Conservation (phyloP, 1,284 basidiomycete species). For the Phylloboletellus chloephorus region DNA sequence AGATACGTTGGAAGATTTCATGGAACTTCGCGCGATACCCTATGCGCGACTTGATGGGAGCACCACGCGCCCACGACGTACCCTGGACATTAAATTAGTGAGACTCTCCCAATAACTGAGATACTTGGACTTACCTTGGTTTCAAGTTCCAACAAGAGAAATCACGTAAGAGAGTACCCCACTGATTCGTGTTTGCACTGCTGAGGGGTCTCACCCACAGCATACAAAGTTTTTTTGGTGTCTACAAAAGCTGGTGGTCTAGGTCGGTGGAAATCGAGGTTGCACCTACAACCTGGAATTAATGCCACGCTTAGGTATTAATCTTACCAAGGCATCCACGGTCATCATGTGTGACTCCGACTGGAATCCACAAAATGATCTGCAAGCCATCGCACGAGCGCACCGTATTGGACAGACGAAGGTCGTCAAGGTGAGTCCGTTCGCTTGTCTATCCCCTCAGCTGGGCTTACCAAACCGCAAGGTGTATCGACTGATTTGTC, state of each 20-base stretch:
- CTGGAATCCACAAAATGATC: constrained; percentile 81
- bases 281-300: neutral
- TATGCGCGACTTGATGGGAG: constrained; percentile 77
- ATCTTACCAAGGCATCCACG: constrained; percentile 76
- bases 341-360: constrained; percentile 75
- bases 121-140: constrained; percentile 5
- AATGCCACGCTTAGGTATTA: constrained; percentile 49
- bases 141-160: constrained; percentile 53
- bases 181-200: constrained; percentile 25
- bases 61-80: constrained; percentile 47
- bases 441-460: neutral
- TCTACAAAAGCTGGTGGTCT: constrained; percentile 86
- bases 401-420: constrained; percentile 81
- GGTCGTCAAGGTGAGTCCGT: constrained; percentile 59
- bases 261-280: constrained; percentile 39
- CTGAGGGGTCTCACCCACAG: constrained; percentile 40
- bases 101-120: constrained; percentile 11
- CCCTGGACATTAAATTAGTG: constrained; percentile 53
- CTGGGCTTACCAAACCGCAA: constrained; percentile 17
- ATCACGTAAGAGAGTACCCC: constrained; percentile 37
- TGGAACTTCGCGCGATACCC: constrained; percentile 65
- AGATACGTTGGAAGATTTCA: constrained; percentile 80
- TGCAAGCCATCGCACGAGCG: constrained; percentile 83
- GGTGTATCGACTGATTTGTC: constrained; percentile 54
- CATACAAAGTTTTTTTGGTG: constrained; percentile 76